Conservation (phyloP, 1,284 basidiomycete species). For the Hymenochaete sp. region DNA sequence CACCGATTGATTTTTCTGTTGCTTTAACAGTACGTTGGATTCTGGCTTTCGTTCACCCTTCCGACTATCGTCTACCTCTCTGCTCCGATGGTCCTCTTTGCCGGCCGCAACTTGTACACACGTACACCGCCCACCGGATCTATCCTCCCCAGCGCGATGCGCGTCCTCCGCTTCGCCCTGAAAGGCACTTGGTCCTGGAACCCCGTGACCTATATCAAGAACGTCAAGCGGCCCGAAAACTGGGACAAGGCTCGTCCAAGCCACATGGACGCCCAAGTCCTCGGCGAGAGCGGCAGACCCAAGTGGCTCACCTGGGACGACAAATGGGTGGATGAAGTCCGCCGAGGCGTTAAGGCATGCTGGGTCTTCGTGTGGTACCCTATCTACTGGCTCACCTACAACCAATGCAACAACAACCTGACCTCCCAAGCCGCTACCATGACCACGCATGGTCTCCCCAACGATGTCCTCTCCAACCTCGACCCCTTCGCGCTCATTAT, state of each 20-base stretch:
- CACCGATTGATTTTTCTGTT: constrained; percentile 13
- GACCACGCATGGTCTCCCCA: constrained; percentile 66
- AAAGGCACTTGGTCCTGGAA: constrained; percentile 53
- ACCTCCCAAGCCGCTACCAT: constrained; percentile 70
- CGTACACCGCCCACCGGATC: constrained; percentile 72
- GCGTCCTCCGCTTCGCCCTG: constrained; percentile 42
- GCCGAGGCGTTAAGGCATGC: constrained; percentile 79
- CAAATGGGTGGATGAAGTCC: constrained; percentile 77
- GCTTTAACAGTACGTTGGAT: constrained; percentile 50
- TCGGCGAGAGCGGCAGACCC: constrained; percentile 30
- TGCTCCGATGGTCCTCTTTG: constrained; percentile 61
- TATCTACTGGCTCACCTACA: constrained; percentile 68
- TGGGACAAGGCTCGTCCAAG: constrained; percentile 78
- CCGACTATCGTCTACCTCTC: constrained; percentile 62
- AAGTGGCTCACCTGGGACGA: constrained; percentile 72
- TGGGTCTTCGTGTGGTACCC: constrained; percentile 74
- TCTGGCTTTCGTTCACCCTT: constrained; percentile 61
- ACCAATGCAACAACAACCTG: constrained; percentile 73
- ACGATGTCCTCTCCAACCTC: constrained; percentile 75
- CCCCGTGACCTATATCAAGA: constrained; percentile 38
- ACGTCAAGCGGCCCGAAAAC: constrained; percentile 54
- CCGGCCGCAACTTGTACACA: constrained; percentile 60
- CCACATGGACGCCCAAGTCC: constrained; percentile 27
- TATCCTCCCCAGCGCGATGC: constrained; percentile 49
- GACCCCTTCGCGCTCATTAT: constrained; percentile 71